Percentiles rank a stretch among this genome's conserved stretches.
phyloP scores from a whole-genome alignment of 1,284 basidiomycete genomes.

The Ceraceosorus bombacis region DNA sequence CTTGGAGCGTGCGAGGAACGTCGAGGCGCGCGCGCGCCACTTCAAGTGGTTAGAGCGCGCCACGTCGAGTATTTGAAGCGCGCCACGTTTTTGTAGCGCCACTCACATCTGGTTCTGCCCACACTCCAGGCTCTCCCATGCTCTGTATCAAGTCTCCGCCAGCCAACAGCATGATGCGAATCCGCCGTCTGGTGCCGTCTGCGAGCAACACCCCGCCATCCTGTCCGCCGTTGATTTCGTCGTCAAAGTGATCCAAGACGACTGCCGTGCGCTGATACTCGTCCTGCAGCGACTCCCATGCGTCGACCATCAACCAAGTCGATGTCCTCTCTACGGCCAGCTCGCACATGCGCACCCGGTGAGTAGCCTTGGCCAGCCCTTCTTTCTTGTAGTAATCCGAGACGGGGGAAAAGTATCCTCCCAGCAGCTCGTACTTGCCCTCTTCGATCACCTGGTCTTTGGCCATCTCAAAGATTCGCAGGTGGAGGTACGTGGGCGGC shows the following conservation, averaged over 20 bases:
- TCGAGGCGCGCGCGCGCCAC: no score
- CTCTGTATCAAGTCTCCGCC: slow-evolving; percentile 95
- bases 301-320: slow-evolving; percentile 70
- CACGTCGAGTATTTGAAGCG: no score
- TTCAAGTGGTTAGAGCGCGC: no score
- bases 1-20: no score
- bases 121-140: slow-evolving; percentile 98
- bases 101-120: slow-evolving; percentile 82
- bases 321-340: slow-evolving; percentile 47
- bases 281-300: slow-evolving; percentile 89
- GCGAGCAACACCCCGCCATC: slow-evolving; percentile 37
- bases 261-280: slow-evolving; percentile 88
- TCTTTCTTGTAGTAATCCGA: slow-evolving; percentile 48
- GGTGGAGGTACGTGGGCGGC: slow-evolving; percentile 56
- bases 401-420: slow-evolving; percentile 87
- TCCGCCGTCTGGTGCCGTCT: slow-evolving; percentile 33
- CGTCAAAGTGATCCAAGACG: slow-evolving; percentile 85
- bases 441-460: slow-evolving; percentile 87
- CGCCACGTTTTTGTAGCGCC: background rate
- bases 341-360: slow-evolving; percentile 49
- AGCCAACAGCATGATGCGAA: slow-evolving; percentile 81
- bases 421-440: slow-evolving; percentile 85
- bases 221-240: slow-evolving; percentile 69
- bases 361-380: slow-evolving; percentile 42
- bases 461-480: slow-evolving; percentile 97